Evolutionary conservation across 2,329 filamentous ascomycete genomes (phyloP).

Genomic region (Blumeria hordei): DNA sequence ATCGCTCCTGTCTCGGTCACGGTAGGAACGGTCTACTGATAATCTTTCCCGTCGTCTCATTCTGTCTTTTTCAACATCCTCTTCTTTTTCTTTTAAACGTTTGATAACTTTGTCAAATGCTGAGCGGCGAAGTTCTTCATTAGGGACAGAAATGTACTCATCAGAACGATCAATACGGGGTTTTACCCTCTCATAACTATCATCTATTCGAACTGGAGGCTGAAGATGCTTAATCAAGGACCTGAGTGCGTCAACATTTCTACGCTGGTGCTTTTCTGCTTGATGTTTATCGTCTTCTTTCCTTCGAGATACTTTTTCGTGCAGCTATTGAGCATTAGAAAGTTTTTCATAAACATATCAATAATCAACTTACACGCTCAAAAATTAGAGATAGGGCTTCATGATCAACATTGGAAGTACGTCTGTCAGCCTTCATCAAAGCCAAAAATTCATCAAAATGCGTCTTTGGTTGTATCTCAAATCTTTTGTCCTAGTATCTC

Average conservation of each 20-base stretch:
- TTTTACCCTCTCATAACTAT: conserved; percentile 76
- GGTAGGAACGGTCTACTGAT: conserved; percentile 20
- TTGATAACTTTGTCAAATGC: conserved; percentile 86
- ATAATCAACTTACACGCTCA: conserved; percentile 34
- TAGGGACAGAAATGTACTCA: conserved; percentile 62
- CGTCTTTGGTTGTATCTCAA: conserved; percentile 70
- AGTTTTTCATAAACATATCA: background rate
- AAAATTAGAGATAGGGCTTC: conserved; percentile 65
- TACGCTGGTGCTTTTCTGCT: conserved; percentile 64
- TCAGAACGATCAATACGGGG: conserved; percentile 55
- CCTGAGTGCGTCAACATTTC: conserved; percentile 62
- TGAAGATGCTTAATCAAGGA: conserved; percentile 75
- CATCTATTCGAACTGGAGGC: conserved; percentile 50
- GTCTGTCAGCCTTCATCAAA: conserved; percentile 63
- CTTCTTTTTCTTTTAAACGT: conserved; percentile 75
- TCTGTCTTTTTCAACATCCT: conserved; percentile 48
- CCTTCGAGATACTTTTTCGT: conserved; percentile 64
- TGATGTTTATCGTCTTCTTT: conserved; percentile 64
- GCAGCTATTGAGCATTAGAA: conserved; percentile 28
- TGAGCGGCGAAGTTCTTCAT: conserved; percentile 57
- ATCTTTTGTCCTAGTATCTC: conserved; percentile 50
- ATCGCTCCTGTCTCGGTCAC: conserved; percentile 33
- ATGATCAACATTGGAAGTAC: conserved; percentile 66
- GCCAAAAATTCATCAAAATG: conserved; percentile 70
- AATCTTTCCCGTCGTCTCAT: conserved; percentile 32